A percentile compares a stretch with the other conserved stretches of the same genome.
These are phyloP conservation scores for Fremontodendron californicum DNA, from an alignment of 345 rosid species.

Conservation along the genomic window DNA sequence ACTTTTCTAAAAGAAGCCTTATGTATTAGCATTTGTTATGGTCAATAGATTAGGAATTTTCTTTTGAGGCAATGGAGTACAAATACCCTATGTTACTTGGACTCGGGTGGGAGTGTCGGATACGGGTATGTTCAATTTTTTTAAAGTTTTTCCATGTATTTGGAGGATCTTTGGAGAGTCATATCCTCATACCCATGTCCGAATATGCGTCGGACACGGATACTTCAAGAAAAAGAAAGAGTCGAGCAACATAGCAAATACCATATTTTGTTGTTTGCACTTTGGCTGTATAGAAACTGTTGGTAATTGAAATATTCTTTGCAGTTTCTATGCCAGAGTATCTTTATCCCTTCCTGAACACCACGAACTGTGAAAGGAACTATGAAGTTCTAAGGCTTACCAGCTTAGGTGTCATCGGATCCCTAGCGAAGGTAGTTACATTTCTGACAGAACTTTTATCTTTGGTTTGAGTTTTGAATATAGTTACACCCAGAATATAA, in stretches of 20 bases:
- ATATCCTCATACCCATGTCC: too few species aligned
- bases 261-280: background rate
- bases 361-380: constrained; percentile 26
- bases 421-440: constrained; percentile 48
- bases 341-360: constrained; percentile 46
- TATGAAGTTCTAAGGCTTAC: constrained; percentile 48
- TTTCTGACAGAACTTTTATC: background rate
- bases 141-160: too few species aligned
- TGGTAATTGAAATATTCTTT: constrained; percentile 11
- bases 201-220: too few species aligned
- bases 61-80: background rate
- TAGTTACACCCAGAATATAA: background rate
- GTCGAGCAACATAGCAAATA: too few species aligned
- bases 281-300: background rate
- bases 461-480: background rate
- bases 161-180: too few species aligned
- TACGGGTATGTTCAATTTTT: too few species aligned
- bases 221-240: too few species aligned
- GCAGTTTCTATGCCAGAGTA: constrained; percentile 49
- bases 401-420: constrained; percentile 61
- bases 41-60: background rate
- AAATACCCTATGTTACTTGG: too few species aligned
- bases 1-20: background rate
- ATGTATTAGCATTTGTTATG: background rate
- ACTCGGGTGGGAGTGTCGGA: too few species aligned